Conservation (phyloP, 1,284 basidiomycete species). For the Crocinoboletus sp. region DNA sequence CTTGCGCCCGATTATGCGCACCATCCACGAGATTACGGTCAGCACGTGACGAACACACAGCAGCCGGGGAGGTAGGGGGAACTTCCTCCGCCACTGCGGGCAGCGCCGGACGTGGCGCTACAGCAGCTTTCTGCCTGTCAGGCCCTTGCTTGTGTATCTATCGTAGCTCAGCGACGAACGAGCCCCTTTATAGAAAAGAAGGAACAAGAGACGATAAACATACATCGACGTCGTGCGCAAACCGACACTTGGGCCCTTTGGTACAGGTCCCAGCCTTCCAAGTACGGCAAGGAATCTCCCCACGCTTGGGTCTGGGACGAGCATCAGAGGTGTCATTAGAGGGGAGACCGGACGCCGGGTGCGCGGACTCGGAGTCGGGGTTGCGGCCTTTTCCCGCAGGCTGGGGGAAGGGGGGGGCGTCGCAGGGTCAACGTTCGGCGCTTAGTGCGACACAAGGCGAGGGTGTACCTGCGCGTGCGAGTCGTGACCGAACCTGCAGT, state of each 20-base stretch:
- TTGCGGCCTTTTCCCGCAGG: not conserved
- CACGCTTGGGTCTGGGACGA: constrained; percentile 21
- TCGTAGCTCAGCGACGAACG: not conserved
- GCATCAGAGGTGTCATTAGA: constrained; percentile 11
- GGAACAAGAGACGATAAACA: too few species aligned
- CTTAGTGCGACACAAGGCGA: not conserved
- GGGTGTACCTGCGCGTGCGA: constrained; percentile 7
- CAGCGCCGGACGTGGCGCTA: not conserved
- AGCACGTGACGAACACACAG: not conserved
- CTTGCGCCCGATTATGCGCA: not conserved
- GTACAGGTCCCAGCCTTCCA: constrained; percentile 31
- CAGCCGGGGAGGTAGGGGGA: not conserved
- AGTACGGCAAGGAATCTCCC: constrained; percentile 22
- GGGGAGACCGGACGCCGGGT: not conserved
- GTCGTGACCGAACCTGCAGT: constrained; percentile 23
- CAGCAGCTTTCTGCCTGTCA: not conserved
- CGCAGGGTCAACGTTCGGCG: not conserved
- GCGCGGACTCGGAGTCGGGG: not conserved
- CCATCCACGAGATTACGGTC: not conserved
- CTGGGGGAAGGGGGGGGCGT: too few species aligned
- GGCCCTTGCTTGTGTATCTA: constrained; percentile 5
- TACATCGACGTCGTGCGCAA: constrained; percentile 25
- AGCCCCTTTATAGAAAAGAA: not conserved
- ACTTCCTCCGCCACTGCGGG: not conserved
- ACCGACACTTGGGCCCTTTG: constrained; percentile 27